Percentiles rank a stretch among this genome's conserved stretches.
Evolutionary conservation across 2,329 filamentous ascomycete species (phyloP).

Genomic region (Fusarium aywerte): DNA sequence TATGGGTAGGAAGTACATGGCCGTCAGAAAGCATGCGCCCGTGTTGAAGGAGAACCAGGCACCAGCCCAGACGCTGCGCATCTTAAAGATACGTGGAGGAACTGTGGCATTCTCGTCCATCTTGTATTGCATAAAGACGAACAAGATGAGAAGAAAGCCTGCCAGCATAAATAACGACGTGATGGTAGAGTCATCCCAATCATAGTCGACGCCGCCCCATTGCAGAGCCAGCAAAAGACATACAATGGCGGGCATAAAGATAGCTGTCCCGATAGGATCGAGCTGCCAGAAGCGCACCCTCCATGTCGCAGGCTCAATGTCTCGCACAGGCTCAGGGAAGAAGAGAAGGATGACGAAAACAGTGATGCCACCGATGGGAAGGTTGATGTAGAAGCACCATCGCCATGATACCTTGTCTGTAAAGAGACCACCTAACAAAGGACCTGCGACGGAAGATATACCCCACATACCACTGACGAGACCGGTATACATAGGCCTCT

Average conservation of each 20-base stretch:
- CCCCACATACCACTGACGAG: constrained; percentile 57
- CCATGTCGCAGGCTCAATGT: constrained; percentile 43
- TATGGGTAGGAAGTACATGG: constrained; percentile 56
- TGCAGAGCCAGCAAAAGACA: constrained; percentile 63
- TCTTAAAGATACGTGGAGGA: constrained; percentile 55
- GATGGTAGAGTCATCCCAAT: constrained; percentile 42
- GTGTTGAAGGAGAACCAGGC: constrained; percentile 54
- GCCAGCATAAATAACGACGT: constrained; percentile 49
- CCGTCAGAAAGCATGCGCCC: constrained; percentile 48
- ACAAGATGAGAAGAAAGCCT: constrained; percentile 49
- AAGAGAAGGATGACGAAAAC: constrained; percentile 48
- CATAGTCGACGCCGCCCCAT: constrained; percentile 57
- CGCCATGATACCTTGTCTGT: constrained; percentile 53
- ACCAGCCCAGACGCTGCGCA: constrained; percentile 54
- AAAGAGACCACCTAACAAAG: constrained; percentile 51
- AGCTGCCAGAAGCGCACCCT: constrained; percentile 43
- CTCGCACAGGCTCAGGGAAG: constrained; percentile 42
- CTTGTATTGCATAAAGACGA: constrained; percentile 53
- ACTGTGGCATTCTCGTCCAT: constrained; percentile 57
- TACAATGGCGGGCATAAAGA: constrained; percentile 54
- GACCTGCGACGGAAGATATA: constrained; percentile 54
- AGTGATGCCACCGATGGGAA: constrained; percentile 53
- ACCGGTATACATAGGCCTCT: constrained; percentile 53
- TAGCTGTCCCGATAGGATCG: constrained; percentile 48
- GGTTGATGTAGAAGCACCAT: constrained; percentile 57